Evolutionary conservation across 352 stramenopile genomes (phyloP).

Genomic region (Globisporangium nagaii): DNA sequence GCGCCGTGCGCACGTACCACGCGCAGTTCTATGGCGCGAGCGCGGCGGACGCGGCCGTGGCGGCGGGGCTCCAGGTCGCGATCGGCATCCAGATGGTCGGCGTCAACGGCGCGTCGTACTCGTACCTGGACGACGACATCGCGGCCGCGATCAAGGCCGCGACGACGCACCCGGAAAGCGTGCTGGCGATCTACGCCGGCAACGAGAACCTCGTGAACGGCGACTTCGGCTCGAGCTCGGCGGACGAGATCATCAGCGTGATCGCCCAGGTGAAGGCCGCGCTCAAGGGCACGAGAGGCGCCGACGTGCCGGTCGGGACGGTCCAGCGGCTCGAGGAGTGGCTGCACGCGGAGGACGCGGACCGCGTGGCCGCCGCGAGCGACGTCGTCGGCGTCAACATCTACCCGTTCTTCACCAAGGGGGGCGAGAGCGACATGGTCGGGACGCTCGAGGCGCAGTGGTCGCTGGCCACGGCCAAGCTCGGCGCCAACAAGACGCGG

Average conservation of each 20-base stretch:
- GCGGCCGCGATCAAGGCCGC: slow-evolving; percentile 19
- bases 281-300: slow-evolving; percentile 12
- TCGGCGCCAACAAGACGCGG: slow-evolving; percentile 16
- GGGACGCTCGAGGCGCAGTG: slow-evolving; percentile 24
- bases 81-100: slow-evolving; percentile 27
- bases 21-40: slow-evolving; percentile 28
- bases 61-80: slow-evolving; percentile 22
- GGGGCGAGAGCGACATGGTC: slow-evolving; percentile 16
- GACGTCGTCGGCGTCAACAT: slow-evolving; percentile 56
- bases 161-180: slow-evolving; percentile 17
- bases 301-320: slow-evolving; percentile 25
- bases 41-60: slow-evolving; percentile 21
- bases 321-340: slow-evolving; percentile 70
- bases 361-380: slow-evolving; percentile 16
- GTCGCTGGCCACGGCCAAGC: slow-evolving; percentile 19
- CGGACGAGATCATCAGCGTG: slow-evolving; percentile 17
- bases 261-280: slow-evolving; percentile 25
- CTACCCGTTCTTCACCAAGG: slow-evolving; percentile 68
- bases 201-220: slow-evolving; percentile 37
- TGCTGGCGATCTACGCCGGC: slow-evolving; percentile 29
- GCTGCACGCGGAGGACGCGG: slow-evolving; percentile 27
- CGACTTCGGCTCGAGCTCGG: slow-evolving; percentile 17
- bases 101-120: slow-evolving; percentile 1
- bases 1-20: slow-evolving; percentile 29
- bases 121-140: slow-evolving; percentile 25